Percentiles rank a stretch among this genome's conserved stretches.
phyloP scores from a whole-genome alignment of 192 early-diverging fungal species.

The Coemansia sp. region DNA sequence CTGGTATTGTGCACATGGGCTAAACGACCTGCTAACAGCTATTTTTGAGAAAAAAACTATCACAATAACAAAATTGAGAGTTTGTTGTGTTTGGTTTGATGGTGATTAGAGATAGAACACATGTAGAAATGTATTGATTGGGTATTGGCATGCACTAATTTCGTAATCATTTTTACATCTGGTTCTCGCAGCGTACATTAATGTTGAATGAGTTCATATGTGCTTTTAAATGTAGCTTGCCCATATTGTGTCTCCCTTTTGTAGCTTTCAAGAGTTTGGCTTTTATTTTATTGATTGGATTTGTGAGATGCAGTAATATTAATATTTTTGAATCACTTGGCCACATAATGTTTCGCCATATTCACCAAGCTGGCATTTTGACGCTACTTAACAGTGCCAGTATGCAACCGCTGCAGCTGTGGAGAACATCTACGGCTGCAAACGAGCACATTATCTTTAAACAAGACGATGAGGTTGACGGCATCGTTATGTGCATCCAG shows the following conservation, averaged over 20 bases:
- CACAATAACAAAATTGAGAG: not conserved
- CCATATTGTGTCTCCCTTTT: too few relatives aligned
- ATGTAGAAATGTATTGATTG: too few relatives aligned
- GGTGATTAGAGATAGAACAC: too few relatives aligned
- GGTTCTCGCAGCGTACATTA: too few relatives aligned
- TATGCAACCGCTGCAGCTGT: slow-evolving; percentile 39
- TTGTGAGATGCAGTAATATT: too few relatives aligned
- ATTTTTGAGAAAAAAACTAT: not conserved
- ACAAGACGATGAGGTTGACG: slow-evolving; percentile 12
- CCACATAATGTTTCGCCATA: slow-evolving; percentile 32
- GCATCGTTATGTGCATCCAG: slow-evolving; percentile 14
- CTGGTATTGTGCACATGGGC: slow-evolving; percentile 78
- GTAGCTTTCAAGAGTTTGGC: too few relatives aligned
- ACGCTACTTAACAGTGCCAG: slow-evolving; percentile 44
- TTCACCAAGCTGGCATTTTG: slow-evolving; percentile 42
- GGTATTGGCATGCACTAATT: too few relatives aligned
- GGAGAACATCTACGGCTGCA: slow-evolving; percentile 2
- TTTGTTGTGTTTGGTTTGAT: too few relatives aligned
- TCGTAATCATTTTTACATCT: too few relatives aligned
- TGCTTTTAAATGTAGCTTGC: too few relatives aligned
- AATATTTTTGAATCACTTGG: not conserved
- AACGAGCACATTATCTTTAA: not conserved
- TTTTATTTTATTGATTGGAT: too few relatives aligned
- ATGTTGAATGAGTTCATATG: too few relatives aligned
- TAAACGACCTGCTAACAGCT: slow-evolving; percentile 31